A percentile compares a stretch with the other conserved stretches of the same genome.
phyloP scores from a whole-genome alignment of 345 rosid genomes.

The Salix viminalis region DNA sequence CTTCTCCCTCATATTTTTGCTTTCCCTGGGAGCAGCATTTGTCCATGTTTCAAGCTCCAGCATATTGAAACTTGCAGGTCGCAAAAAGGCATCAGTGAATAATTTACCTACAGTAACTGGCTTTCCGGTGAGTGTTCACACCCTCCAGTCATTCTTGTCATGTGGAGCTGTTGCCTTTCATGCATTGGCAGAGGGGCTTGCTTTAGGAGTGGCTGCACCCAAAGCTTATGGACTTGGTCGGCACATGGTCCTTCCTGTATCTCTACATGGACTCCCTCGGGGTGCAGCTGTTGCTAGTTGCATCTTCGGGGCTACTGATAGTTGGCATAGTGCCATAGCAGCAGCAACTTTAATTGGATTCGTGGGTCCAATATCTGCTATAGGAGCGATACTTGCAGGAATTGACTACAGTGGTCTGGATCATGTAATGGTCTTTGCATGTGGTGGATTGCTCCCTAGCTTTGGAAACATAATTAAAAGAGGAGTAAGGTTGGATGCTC shows the following conservation, averaged over 20 bases:
- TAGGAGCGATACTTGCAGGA: conserved; percentile 82
- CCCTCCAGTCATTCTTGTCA: conserved; percentile 82
- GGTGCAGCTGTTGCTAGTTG: conserved; percentile 99
- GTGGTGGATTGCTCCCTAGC: conserved; percentile 79
- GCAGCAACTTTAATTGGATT: conserved; percentile 90
- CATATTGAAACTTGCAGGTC: conserved; percentile 47
- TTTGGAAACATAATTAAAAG: conserved; percentile 56
- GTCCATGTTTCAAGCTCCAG: conserved; percentile 54
- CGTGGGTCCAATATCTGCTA: conserved; percentile 84
- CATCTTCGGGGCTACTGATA: conserved; percentile 82
- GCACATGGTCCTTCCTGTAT: conserved; percentile 96
- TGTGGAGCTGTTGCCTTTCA: conserved; percentile 87
- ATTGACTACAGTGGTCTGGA: conserved; percentile 94
- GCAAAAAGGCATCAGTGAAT: conserved; percentile 51
- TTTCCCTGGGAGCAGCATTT: conserved; percentile 55
- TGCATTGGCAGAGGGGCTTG: conserved; percentile 96
- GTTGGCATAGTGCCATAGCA: conserved; percentile 85
- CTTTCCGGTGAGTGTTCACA: conserved; percentile 64
- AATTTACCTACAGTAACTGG: conserved; percentile 44
- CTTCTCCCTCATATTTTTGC: conserved; percentile 48
- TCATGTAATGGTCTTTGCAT: conserved; percentile 86
- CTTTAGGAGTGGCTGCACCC: conserved; percentile 97
- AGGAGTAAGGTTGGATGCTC: conserved; percentile 55
- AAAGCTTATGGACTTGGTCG: conserved; percentile 90
- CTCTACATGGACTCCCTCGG: conserved; percentile 89